A percentile compares a stretch with the other conserved stretches of the same genome.
phyloP scores from a whole-genome alignment of 163 green algal genomes.

The Scenedesmus sp. region DNA sequence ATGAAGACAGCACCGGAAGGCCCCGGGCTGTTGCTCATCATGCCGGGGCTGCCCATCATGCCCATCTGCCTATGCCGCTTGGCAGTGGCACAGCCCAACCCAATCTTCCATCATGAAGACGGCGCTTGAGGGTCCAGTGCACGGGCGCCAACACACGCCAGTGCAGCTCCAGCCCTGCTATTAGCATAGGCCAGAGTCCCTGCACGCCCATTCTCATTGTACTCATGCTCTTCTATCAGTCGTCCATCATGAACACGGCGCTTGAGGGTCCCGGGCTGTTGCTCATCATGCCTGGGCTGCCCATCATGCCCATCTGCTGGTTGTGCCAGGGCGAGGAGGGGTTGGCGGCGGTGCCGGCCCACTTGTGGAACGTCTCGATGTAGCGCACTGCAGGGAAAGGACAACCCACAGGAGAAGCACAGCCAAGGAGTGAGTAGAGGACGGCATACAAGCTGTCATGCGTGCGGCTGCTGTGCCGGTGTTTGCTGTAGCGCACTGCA shows the following conservation, averaged over 20 bases:
- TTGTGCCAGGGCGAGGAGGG: conserved; percentile 37
- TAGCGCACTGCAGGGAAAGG: conserved; percentile 66
- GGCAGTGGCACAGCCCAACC: too few species aligned
- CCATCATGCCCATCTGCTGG: not conserved
- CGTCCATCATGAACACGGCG: conserved; percentile 27
- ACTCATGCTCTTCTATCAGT: not conserved
- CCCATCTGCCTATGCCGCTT: not conserved
- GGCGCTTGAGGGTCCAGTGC: too few species aligned
- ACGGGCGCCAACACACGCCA: too few species aligned
- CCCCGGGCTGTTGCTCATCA: conserved; percentile 17
- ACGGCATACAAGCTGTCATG: not conserved
- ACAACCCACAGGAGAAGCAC: not conserved
- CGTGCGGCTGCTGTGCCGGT: not conserved
- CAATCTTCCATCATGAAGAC: too few species aligned
- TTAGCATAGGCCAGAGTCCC: not conserved
- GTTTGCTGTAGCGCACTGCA: not conserved
- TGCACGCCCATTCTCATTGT: too few species aligned
- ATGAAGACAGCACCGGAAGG: conserved; percentile 9
- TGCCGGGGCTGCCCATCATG: not conserved
- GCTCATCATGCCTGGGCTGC: conserved; percentile 13
- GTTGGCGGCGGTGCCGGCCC: conserved; percentile 41
- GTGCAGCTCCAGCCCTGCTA: not conserved
- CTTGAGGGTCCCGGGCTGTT: conserved; percentile 20
- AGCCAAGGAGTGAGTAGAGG: not conserved
- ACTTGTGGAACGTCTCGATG: conserved; percentile 84